Evolutionary conservation across 2,329 filamentous ascomycete species (phyloP).

Genomic region (Botrytis elliptica): DNA sequence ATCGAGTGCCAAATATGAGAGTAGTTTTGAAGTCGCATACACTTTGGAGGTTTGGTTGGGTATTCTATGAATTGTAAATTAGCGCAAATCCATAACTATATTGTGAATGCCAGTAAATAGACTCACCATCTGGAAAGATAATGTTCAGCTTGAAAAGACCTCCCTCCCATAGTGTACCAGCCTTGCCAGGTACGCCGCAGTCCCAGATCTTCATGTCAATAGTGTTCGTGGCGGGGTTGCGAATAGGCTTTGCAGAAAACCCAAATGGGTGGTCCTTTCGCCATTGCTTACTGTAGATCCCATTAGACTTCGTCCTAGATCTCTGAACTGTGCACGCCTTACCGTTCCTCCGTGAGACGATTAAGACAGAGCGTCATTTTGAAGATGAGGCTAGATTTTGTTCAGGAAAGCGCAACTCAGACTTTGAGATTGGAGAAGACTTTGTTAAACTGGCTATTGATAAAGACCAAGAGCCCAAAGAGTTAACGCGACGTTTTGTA

Average conservation of each 20-base stretch:
- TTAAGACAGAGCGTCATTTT: constrained; percentile 86
- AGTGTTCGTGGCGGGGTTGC: constrained; percentile 68
- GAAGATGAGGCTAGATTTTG: constrained; percentile 3
- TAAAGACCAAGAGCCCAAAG: background rate
- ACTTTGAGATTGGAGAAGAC: background rate
- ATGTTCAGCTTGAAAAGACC: constrained; percentile 94
- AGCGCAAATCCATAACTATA: constrained; percentile 25
- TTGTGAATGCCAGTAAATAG: background rate
- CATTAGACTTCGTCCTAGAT: constrained; percentile 8
- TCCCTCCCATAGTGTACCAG: constrained; percentile 97
- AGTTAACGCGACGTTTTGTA: background rate
- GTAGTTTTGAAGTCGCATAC: constrained; percentile 53
- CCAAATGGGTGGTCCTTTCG: constrained; percentile 95
- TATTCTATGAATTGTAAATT: constrained; percentile 64
- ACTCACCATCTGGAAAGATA: constrained; percentile 85
- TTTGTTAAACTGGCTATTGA: background rate
- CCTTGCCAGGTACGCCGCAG: constrained; percentile 92
- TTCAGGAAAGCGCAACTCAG: constrained; percentile 6
- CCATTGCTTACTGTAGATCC: constrained; percentile 72
- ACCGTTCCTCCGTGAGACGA: constrained; percentile 74
- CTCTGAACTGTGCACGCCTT: background rate
- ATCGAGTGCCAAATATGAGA: constrained; percentile 25
- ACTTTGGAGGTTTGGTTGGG: constrained; percentile 97
- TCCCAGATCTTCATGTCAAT: constrained; percentile 96
- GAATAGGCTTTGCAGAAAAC: constrained; percentile 87